Evolutionary conservation across 2,329 filamentous ascomycete genomes (phyloP), one percentile per base, ranked within the genome.

Genomic region (Dactylellina sp.): DNA sequence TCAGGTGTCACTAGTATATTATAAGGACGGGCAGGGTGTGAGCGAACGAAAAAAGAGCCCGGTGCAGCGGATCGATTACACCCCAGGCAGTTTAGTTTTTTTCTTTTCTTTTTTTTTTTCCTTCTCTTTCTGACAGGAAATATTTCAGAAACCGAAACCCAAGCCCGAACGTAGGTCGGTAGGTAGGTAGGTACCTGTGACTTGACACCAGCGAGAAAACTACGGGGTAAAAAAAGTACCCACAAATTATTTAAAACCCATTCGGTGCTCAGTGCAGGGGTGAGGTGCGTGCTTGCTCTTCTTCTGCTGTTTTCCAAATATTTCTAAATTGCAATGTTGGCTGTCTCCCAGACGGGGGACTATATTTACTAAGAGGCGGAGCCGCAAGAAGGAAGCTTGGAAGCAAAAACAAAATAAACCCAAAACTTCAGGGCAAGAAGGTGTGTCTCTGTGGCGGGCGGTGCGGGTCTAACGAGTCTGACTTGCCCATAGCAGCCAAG

Each of bases 301-400:
- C 28, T 32, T 32, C 28, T 18, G 22, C 9, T 5, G 35, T 53
- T 59, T n/a, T 64, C 52, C 57, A 71, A 71, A 56, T 71, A 50
- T 46, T 60, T 52, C 37, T 24, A 35, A 49, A 28, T 65, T 42
- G 61, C 61, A 65, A 32, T 59, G 52, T 64, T 56, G 42, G 61
- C 18, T 25, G 35, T 50, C 52, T 25, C 37, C 32, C 49, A n/a
- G 42, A 50, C 50, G 50, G 52, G 28, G 47, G 39, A 50, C 66
- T 72, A 64, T 64, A 72, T 72, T 72, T 72, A 72, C 68, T 59
- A 35, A 59, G 59, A 61, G 68, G 68, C 60, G 68, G 68, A 72
- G 68, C 68, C 68, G 59, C 68, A 71, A 62, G 52, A 56, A 71
- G 35, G 24, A 63, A 71, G 37, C 52, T 56, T 56, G 52, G 35